Evolutionary conservation across 2,329 filamentous ascomycete species (phyloP), one percentile per base, ranked within the genome.

Genomic region (Epichloe elymi): DNA sequence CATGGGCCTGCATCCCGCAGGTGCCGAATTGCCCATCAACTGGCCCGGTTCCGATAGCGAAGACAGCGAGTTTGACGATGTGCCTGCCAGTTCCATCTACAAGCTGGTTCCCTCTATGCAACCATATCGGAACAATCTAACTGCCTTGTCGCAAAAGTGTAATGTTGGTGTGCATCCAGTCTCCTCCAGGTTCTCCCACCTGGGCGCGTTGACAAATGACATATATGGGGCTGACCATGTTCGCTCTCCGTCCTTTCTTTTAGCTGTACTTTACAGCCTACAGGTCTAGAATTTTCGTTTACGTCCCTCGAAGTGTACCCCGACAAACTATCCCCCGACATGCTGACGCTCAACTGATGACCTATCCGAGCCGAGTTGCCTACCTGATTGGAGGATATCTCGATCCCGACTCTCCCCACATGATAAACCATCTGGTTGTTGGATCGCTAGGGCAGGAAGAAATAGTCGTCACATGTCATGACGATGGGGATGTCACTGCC

Each of bases 401-500:
- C 33, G 75, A 82, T 51, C 54, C 53, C 0, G 26, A 49, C 0
- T 66, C 68, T 7, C 74, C 77, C 1, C 85, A 90, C 62, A 73
- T 75, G 33, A 74, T 86, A 46, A 91, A 90, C 59, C 78, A 84
- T 56, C 67, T 90, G 15, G 71, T 84, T 11, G 74, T 85, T 26
- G 84, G 84, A 15, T 76, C 85, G 45, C 67, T 91, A 12, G 87
- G 87, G 0, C 67, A 74, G 6, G 71, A 85, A 48, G 87, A 93
- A 64, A 76, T 89, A 33, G 57, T 91, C 5, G 64, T 88, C 4
- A 68, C 82, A 42, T 76, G 73, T 37, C 87, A 79, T 52, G 87
- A 91, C 58, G 85, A 88, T 54, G 87, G 87, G 6, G 86, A 91
- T 61, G 76, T 89, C 2, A 70, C 80, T 45, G 84, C 78, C 6